Conservation (phyloP, 768 basidiomycete genomes). For the Hebeloma cylindrosporum region DNA sequence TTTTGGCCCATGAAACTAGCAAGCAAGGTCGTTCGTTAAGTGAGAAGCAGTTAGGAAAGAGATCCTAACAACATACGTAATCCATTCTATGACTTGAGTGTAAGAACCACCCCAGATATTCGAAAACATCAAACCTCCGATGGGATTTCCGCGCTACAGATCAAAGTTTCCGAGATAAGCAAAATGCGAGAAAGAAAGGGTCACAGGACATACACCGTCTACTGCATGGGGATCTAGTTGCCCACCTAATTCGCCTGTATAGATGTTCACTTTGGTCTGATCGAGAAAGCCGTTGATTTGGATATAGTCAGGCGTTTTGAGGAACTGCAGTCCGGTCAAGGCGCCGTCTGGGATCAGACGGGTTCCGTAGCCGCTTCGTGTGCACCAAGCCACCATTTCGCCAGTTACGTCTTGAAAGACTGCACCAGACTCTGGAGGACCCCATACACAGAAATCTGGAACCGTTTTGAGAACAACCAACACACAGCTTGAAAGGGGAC, state of each 20-base stretch:
- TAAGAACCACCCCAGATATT: slow-evolving; percentile 44
- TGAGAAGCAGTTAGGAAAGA: background rate
- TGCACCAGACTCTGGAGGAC: slow-evolving; percentile 46
- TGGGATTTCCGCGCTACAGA: slow-evolving; percentile 68
- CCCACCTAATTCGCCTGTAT: slow-evolving; percentile 58
- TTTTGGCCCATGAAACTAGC: slow-evolving; percentile 61
- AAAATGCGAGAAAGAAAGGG: background rate
- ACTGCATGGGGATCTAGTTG: slow-evolving; percentile 77
- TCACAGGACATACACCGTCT: slow-evolving; percentile 36
- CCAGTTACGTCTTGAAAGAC: slow-evolving; percentile 65
- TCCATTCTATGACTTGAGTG: slow-evolving; percentile 66
- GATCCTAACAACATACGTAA: slow-evolving; percentile 43
- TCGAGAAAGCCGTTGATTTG: slow-evolving; percentile 64
- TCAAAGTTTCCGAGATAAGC: background rate
- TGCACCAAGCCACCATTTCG: slow-evolving; percentile 72
- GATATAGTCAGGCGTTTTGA: slow-evolving; percentile 56
- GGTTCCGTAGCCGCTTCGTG: slow-evolving; percentile 62
- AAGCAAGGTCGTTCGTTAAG: background rate
- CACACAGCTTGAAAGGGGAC: too few relatives aligned
- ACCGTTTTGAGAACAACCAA: too few relatives aligned
- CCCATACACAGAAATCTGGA: slow-evolving; percentile 75
- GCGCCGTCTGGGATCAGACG: slow-evolving; percentile 68
- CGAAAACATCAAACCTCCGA: slow-evolving; percentile 69
- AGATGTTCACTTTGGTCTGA: slow-evolving; percentile 59
- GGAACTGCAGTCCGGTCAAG: slow-evolving; percentile 61